phyloP scores from a whole-genome alignment of 495 filamentous ascomycete species.

The Xylaria grammica region DNA sequence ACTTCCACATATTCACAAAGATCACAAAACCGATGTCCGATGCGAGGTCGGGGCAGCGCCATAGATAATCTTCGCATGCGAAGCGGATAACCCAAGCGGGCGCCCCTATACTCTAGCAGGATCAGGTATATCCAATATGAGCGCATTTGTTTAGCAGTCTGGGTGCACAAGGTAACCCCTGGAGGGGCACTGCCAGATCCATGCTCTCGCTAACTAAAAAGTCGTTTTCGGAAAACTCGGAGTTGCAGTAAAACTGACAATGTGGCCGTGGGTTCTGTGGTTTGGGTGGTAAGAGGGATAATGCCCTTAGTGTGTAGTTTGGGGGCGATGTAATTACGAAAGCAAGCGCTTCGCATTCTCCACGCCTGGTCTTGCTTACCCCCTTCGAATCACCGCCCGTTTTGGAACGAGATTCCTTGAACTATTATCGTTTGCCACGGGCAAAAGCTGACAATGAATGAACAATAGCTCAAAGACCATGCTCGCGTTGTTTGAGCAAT shows the following conservation, averaged over 20 bases:
- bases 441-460: constrained; percentile 18
- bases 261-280: not conserved
- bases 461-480: constrained; percentile 64
- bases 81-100: constrained; percentile 3
- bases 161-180: not conserved
- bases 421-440: not conserved
- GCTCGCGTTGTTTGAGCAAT: constrained; percentile 64
- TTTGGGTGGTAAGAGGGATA: not conserved
- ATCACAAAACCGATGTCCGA: not conserved
- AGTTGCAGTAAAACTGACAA: not conserved
- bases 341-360: constrained; percentile 24
- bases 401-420: not conserved
- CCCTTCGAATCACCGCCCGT: not conserved
- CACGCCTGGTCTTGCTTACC: not conserved
- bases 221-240: not conserved
- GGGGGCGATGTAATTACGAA: not conserved
- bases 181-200: not conserved
- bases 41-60: not conserved
- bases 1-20: not conserved
- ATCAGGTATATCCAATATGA: not conserved
- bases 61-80: not conserved
- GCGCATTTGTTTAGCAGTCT: not conserved
- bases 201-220: no score
- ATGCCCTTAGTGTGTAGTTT: not conserved
- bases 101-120: not conserved